phyloP scores from a whole-genome alignment of 2,329 filamentous ascomycete genomes.

The Xylariaceae sp. region DNA sequence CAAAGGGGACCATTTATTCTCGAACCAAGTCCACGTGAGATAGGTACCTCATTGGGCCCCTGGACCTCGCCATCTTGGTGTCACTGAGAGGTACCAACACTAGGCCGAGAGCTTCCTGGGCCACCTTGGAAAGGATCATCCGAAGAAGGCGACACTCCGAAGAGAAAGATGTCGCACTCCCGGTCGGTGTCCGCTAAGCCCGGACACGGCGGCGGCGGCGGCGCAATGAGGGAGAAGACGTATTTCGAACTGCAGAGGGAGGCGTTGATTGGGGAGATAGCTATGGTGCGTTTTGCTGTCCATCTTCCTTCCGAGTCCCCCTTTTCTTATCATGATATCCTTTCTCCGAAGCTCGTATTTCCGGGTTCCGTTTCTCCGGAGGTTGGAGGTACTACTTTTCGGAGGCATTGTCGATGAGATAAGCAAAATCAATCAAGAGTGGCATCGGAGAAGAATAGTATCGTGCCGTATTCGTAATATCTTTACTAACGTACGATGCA shows the following conservation, averaged over 20 bases:
- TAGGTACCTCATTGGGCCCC: no score
- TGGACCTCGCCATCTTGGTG: no score
- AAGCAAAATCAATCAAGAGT: neutral
- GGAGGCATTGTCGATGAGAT: neutral
- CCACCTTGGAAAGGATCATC: neutral
- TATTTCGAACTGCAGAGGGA: constrained; percentile 76
- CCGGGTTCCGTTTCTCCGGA: no score
- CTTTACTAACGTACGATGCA: neutral
- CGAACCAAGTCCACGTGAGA: no score
- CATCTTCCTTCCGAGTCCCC: neutral
- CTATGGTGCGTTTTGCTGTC: constrained; percentile 46
- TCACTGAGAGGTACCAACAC: no score
- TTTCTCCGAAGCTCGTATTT: no score
- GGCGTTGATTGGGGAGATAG: constrained; percentile 65
- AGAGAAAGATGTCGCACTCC: constrained; percentile 15
- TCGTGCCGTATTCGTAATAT: neutral
- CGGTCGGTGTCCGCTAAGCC: constrained; percentile 23
- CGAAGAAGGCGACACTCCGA: neutral
- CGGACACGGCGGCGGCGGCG: constrained; percentile 1
- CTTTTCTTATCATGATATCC: neutral
- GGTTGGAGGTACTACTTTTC: neutral
- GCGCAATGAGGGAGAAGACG: constrained; percentile 43
- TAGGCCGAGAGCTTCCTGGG: no score
- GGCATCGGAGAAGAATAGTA: neutral
- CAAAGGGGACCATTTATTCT: no score